phyloP scores from a whole-genome alignment of 805 yeast genomes.

The Candida qinlingensis region DNA sequence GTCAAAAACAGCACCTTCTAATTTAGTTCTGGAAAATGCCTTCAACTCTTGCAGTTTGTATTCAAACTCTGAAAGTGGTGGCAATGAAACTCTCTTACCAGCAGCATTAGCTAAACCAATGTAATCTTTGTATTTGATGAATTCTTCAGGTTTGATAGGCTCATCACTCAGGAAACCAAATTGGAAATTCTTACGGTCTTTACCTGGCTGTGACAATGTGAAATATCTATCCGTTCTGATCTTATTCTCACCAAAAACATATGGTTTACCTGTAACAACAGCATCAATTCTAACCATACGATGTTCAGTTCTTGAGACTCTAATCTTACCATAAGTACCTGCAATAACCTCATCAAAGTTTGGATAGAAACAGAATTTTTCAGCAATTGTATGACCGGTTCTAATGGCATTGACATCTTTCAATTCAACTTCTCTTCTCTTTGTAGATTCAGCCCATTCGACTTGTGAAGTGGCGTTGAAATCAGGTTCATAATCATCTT shows the following conservation, averaged over 20 bases:
- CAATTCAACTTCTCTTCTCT: slow-evolving; percentile 42
- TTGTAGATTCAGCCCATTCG: slow-evolving; percentile 42
- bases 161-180: slow-evolving; percentile 79
- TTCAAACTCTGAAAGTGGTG: slow-evolving; percentile 58
- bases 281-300: slow-evolving; percentile 80
- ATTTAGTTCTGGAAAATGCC: slow-evolving; percentile 55
- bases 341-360: slow-evolving; percentile 65
- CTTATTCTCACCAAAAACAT: slow-evolving; percentile 38
- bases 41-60: slow-evolving; percentile 59
- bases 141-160: slow-evolving; percentile 65
- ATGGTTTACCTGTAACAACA: slow-evolving; percentile 48
- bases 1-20: slow-evolving; percentile 71
- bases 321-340: slow-evolving; percentile 79
- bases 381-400: slow-evolving; percentile 72
- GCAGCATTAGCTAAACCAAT: slow-evolving; percentile 47
- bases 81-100: slow-evolving; percentile 36
- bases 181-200: slow-evolving; percentile 66
- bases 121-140: slow-evolving; percentile 58
- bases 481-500: slow-evolving; percentile 38
- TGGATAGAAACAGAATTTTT: slow-evolving; percentile 75
- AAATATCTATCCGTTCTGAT: slow-evolving; percentile 52
- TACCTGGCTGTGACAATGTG: slow-evolving; percentile 75
- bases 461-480: slow-evolving; percentile 42
- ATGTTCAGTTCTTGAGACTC: slow-evolving; percentile 66
- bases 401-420: slow-evolving; percentile 67